Base-by-base conservation (phyloP, 108 stramenopile genomes). In the Cyclostephanos invisitatus region DNA sequence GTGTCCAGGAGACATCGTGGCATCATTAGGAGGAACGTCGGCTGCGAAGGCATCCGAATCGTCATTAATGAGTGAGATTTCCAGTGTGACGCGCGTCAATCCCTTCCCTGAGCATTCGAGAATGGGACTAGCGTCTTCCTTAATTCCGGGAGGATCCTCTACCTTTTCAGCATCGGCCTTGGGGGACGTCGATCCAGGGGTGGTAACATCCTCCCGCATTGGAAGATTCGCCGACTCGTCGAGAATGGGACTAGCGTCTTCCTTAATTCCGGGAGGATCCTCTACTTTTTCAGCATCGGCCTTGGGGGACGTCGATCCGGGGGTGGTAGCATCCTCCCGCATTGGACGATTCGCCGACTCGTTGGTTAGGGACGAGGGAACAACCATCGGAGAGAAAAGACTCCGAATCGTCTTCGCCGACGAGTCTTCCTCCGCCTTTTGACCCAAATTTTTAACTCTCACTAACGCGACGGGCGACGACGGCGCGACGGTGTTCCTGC, bases 311-410 rank as follows among this genome's bases (percentile, higher is more conserved):
- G 32, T 32, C 32, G 32, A 32, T 32, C 32, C 32, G 32, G 32
- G 32, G 32, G 32, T 32, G 32, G 32, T 32, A 32, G 32, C 2
- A 3, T 32, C 32, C 32, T n/a, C n/a, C n/a, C n/a, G n/a, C n/a
- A 4, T 32, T 32, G 15, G 44, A 40, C 40, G 40, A 40, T 40
- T 11, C 44, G 12, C 15, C 44, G 44, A 11, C 12, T 14, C 44
- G 0, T 11, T 3, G 15, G 44, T 17, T 2, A 11, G 40, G 10
- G 44, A 46, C 17, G 2, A 11, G 44, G 44, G 44, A 1, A 20
- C n/a, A 12, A 21, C 36, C 38, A 61, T 61, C 3, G 60, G 60
- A 40, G 60, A 61, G 60, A 44, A 61, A 5, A 61, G 36, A 5
- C 60, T 37, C 9, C 22, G 38, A 35, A 37, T 17, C 60, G 5